Evolutionary conservation across 2,329 filamentous ascomycete genomes (phyloP), one percentile per base, ranked within the genome.

Genomic region (Didymella pomorum): DNA sequence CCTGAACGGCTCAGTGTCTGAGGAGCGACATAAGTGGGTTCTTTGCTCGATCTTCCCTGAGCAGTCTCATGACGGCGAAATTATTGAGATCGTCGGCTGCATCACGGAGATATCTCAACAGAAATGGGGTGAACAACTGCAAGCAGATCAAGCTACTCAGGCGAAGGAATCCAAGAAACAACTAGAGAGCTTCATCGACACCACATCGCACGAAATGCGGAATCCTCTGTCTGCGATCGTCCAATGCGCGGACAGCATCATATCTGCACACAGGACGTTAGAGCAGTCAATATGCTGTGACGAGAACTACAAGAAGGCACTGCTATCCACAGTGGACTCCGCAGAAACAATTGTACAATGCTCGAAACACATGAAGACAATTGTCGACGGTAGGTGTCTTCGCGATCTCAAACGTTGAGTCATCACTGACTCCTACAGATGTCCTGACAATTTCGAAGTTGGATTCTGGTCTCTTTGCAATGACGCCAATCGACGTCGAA

Each of bases 381-480:
- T 82, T 20, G 78, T 81, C 0, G 79, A 81, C 54, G 80, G 46
- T 63, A 25, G 48, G 55, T 25, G 23, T 25, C 7, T 25, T 25
- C 23, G 23, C 23, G 23, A 25, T 7, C 7, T 7, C 4, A 25
- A 7, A 25, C 7, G 3, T 25, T 7, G 7, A 25, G 23, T 7
- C 23, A 25, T 3, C 23, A 25, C 23, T 25, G 23, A 25, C 23
- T 3, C 23, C 23, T 25, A 25, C 23, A 63, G 61, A 81, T 57
- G 74, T 81, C 18, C 66, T 81, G 4, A 80, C 78, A 0, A 70
- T 80, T 44, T 80, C 78, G 0, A 81, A 81, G 48, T 68, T 81
- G 4, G 79, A 81, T 60, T 79, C 79, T 0, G 74, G 72, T 1
- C 65, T 81, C 11, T 70, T 81, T 9, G 62, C 72, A 7, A 78